These are phyloP conservation scores for Hydnum rufescens DNA, from an alignment of 768 basidiomycete species.

Conservation along the genomic window DNA sequence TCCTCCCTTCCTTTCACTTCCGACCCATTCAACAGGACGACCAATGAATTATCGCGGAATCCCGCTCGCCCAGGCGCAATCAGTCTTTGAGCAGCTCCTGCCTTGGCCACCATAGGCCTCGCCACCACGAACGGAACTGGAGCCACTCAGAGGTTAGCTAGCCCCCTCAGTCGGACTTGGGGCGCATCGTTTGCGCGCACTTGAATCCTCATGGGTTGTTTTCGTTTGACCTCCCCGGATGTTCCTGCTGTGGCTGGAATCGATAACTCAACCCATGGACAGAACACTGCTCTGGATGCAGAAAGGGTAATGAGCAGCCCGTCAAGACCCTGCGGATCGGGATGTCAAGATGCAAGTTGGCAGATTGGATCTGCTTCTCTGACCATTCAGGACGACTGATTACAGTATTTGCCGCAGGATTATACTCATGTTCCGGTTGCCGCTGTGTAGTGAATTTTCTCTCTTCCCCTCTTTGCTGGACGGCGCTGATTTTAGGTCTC, in stretches of 20 bases:
- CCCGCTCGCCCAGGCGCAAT: slow-evolving; percentile 36
- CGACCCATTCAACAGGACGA: slow-evolving; percentile 45
- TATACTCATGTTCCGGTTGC: slow-evolving; percentile 10
- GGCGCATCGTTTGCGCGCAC: background rate
- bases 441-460: too few species aligned
- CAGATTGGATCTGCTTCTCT: background rate
- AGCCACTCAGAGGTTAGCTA: slow-evolving; percentile 19
- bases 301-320: slow-evolving; percentile 30
- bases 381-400: too few species aligned
- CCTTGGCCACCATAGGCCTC: slow-evolving; percentile 22
- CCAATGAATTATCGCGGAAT: slow-evolving; percentile 95
- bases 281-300: slow-evolving; percentile 17
- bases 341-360: slow-evolving; percentile 97
- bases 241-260: slow-evolving; percentile 16
- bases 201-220: background rate
- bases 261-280: slow-evolving; percentile 12
- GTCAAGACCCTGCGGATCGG: slow-evolving; percentile 72
- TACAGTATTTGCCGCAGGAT: too few species aligned
- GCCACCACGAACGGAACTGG: slow-evolving; percentile 12
- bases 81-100: slow-evolving; percentile 78
- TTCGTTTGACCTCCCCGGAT: background rate
- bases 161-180: background rate
- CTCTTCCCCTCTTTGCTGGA: too few species aligned
- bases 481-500: too few species aligned
- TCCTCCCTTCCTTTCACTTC: background rate